Conservation (phyloP, 768 basidiomycete genomes). For the Hericium alpestre region DNA sequence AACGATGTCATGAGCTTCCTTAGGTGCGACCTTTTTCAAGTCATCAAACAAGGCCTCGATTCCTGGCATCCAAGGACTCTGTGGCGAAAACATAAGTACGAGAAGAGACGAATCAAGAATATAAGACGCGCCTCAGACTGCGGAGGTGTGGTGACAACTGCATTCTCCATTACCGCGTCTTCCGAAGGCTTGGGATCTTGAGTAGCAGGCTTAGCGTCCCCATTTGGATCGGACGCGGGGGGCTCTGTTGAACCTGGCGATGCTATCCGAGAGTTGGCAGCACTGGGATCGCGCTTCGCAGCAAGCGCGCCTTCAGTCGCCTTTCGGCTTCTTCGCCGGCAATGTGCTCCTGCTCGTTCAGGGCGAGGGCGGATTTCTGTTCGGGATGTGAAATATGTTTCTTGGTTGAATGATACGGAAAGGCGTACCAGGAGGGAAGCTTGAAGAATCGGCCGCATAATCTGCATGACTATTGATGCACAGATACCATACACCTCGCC, state of each 20-base stretch:
- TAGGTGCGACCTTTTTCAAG: slow-evolving; percentile 60
- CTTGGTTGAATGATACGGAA: background rate
- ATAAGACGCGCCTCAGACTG: slow-evolving; percentile 26
- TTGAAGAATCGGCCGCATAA: slow-evolving; percentile 76
- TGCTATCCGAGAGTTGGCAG: slow-evolving; percentile 45
- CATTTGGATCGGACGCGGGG: background rate
- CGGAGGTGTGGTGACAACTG: slow-evolving; percentile 19
- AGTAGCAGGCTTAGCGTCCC: background rate
- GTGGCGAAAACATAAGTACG: slow-evolving; percentile 1
- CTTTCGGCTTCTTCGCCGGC: slow-evolving; percentile 73
- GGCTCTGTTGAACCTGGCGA: slow-evolving; percentile 38
- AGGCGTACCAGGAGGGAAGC: slow-evolving; percentile 44
- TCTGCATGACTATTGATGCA: slow-evolving; percentile 86
- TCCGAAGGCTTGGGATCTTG: slow-evolving; percentile 15
- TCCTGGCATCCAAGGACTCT: slow-evolving; percentile 77
- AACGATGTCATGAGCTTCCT: slow-evolving; percentile 50
- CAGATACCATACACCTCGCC: slow-evolving; percentile 70
- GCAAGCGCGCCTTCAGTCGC: slow-evolving; percentile 68
- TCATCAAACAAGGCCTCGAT: slow-evolving; percentile 67
- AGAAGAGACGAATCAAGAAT: slow-evolving; percentile 3
- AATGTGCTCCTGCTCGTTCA: slow-evolving; percentile 57
- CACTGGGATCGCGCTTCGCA: slow-evolving; percentile 63
- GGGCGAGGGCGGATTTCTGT: slow-evolving; percentile 49
- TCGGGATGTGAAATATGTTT: background rate
- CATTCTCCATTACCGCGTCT: slow-evolving; percentile 46